Evolutionary conservation across 140 eudicot genomes (phyloP), one percentile per base, ranked within the genome.

Genomic region (Anethum foeniculum): DNA sequence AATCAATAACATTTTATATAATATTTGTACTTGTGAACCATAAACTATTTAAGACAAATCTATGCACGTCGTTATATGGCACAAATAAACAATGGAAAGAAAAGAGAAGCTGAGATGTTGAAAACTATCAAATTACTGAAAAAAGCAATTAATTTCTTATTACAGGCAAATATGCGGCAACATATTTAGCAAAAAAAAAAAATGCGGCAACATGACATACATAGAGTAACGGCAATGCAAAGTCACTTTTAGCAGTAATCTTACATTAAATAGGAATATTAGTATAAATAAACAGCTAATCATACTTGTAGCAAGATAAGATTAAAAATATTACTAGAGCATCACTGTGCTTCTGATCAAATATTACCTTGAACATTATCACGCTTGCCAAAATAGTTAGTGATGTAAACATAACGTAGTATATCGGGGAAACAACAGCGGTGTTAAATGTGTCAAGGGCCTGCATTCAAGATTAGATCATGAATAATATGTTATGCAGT

Each of bases 391-490:
- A 71, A 52, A 95, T 95, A 3, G 99, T 95, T 28, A 95, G 88
- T 47, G 99, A 85, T 56, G 99, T 95, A 80, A 95, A 95, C 99
- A 95, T 95, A 56, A 90, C 95, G 79, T 92, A 95, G 89, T 95
- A 95, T 77, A 95, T 92, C 16, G 99, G 99, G 11, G 99, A 95
- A 79, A 95, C 99, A 36, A 95, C 96, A 48, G 99, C 99, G 0
- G 99, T 95, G 79, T 95, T 95, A 87, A 92, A 95, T 41, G 99
- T 95, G 85, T 95, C 99, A 65, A 95, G 97, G 47, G 99, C 99
- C 99, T 95, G 99, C 88, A 89, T 41, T 74, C 81, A 82, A 69
- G 43, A 81, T 28, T 69, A 72, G 21, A 30, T 27, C 54, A 76
- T 69, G 14, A 69, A 34, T 13, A 36, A 32, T 15, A 32, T 69